phyloP scores from a whole-genome alignment of 805 yeast genomes.

The Hanseniaspora lachancei region DNA sequence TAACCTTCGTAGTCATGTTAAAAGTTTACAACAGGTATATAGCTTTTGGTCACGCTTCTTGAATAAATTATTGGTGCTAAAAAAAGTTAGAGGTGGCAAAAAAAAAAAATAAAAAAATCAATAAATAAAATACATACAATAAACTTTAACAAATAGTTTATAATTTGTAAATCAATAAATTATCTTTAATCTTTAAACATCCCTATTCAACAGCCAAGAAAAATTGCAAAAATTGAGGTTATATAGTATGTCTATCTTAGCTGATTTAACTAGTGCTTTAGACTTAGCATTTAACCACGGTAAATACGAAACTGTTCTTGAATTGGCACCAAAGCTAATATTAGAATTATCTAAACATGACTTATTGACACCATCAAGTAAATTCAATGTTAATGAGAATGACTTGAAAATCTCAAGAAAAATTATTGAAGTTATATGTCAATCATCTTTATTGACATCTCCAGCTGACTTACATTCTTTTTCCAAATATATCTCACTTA shows the following conservation, averaged over 20 bases:
- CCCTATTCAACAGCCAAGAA: too few relatives aligned
- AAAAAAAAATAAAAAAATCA: too few relatives aligned
- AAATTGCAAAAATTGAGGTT: too few relatives aligned
- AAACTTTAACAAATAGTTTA: too few relatives aligned
- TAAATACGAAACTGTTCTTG: slow-evolving; percentile 48
- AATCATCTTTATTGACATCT: slow-evolving; percentile 53
- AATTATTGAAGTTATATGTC: slow-evolving; percentile 78
- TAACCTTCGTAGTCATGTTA: too few relatives aligned
- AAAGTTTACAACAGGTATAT: too few relatives aligned
- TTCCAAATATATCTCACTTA: slow-evolving; percentile 52
- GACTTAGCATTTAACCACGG: slow-evolving; percentile 49
- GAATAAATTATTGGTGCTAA: too few relatives aligned
- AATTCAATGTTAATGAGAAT: slow-evolving; percentile 31
- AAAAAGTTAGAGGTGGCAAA: too few relatives aligned
- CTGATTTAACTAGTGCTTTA: slow-evolving; percentile 56
- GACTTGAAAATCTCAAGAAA: slow-evolving; percentile 71
- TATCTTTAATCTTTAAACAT: too few relatives aligned
- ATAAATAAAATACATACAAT: too few relatives aligned
- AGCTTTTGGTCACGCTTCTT: too few relatives aligned
- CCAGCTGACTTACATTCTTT: slow-evolving; percentile 56
- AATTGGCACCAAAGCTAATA: slow-evolving; percentile 57
- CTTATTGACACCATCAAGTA: slow-evolving; percentile 54
- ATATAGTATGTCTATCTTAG: slow-evolving; percentile 37
- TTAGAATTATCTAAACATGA: slow-evolving; percentile 66
- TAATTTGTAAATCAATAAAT: neutral